Conservation (phyloP, 352 stramenopile species). For the Blastocystis sp. region DNA sequence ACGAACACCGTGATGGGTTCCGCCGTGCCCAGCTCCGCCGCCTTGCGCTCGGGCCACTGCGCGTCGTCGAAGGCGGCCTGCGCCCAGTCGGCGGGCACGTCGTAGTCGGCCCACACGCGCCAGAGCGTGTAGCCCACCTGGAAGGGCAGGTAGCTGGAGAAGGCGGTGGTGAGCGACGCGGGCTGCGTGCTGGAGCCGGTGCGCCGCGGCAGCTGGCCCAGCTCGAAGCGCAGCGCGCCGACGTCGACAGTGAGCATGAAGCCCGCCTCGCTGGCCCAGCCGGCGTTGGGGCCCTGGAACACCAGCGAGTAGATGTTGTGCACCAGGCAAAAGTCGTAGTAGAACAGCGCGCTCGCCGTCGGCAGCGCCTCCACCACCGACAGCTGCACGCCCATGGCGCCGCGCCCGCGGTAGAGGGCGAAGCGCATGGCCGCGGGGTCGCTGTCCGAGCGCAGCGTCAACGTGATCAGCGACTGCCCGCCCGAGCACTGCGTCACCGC, state of each 20-base stretch:
- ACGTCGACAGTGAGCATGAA: constrained; percentile 41
- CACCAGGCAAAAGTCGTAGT: constrained; percentile 25
- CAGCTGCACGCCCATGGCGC: neutral
- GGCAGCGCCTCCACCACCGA: neutral
- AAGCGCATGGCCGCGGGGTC: neutral
- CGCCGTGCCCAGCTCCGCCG: neutral
- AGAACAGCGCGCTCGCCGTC: constrained; percentile 6
- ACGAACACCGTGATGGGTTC: neutral
- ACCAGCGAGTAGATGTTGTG: constrained; percentile 32
- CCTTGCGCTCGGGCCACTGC: neutral
- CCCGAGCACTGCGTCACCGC: neutral
- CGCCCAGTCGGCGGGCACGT: neutral
- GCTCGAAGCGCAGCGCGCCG: neutral
- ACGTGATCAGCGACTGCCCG: neutral
- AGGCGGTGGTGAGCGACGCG: neutral
- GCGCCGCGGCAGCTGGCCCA: constrained; percentile 1
- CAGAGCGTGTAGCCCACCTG: constrained; percentile 1
- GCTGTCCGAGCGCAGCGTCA: constrained; percentile 14
- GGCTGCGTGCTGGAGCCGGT: neutral
- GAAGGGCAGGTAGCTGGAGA: constrained; percentile 50
- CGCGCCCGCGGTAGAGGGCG: constrained; percentile 20
- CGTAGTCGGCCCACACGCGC: neutral
- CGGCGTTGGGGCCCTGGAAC: neutral
- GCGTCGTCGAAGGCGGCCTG: constrained; percentile 8
- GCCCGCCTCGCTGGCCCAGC: neutral